phyloP scores from a whole-genome alignment of 1,139 yeast species.

The Candida sanyaensis region DNA sequence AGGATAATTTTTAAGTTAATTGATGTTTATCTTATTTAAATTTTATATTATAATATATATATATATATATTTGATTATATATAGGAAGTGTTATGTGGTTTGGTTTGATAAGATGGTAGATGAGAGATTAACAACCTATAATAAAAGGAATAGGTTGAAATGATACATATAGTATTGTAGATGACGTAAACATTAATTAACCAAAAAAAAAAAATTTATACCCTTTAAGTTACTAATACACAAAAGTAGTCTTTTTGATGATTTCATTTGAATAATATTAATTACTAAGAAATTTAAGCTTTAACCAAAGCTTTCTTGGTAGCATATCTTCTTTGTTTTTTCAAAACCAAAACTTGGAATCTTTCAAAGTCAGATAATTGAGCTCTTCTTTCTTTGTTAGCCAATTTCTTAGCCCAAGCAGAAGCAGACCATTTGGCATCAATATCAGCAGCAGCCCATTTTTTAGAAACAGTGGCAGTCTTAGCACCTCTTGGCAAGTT shows the following conservation, averaged over 20 bases:
- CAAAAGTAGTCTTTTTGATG: conserved; percentile 7
- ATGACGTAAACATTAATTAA: conserved; percentile 33
- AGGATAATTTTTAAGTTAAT: no score
- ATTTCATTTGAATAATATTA: neutral
- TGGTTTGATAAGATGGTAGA: neutral
- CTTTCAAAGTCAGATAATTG: conserved; percentile 96
- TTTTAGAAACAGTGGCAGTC: conserved; percentile 82
- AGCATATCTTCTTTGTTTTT: conserved; percentile 95
- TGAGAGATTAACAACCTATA: neutral
- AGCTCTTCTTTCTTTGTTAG: conserved; percentile 90
- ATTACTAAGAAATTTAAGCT: conserved; percentile 54
- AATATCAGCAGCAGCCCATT: conserved; percentile 91
- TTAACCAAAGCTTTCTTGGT: conserved; percentile 83
- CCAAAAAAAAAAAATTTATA: conserved; percentile 3
- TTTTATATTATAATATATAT: conserved; percentile 8
- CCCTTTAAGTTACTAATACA: conserved; percentile 12
- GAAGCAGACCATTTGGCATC: conserved; percentile 91
- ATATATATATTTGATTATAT: no score
- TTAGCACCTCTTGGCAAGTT: conserved; percentile 94
- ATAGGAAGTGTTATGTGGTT: neutral
- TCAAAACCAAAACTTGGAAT: conserved; percentile 97
- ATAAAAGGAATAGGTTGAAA: conserved; percentile 1
- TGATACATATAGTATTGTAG: conserved; percentile 4
- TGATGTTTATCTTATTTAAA: conserved; percentile 2
- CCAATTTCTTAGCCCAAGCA: conserved; percentile 97